phyloP scores from a whole-genome alignment of 2,329 filamentous ascomycete species.

The Colletotrichum acutatum region DNA sequence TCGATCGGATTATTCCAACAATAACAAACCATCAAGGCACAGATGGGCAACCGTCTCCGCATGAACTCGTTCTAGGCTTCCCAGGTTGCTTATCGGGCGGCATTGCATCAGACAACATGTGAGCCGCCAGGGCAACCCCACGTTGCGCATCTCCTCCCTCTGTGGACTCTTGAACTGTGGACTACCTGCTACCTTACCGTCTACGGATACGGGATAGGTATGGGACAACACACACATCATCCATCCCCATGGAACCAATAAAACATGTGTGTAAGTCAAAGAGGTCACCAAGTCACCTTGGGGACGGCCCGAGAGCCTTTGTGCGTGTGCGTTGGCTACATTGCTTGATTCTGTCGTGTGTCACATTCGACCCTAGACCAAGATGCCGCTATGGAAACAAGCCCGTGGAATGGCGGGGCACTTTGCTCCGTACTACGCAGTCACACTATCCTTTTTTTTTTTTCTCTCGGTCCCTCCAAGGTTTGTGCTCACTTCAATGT shows the following conservation, averaged over 20 bases:
- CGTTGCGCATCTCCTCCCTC: constrained; percentile 4
- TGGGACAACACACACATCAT: not conserved
- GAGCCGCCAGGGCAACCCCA: constrained; percentile 29
- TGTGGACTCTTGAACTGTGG: not conserved
- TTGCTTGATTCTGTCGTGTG: constrained; percentile 16
- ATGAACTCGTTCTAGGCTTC: constrained; percentile 5
- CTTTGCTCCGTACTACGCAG: not conserved
- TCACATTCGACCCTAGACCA: not conserved
- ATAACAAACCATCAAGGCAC: constrained; percentile 16
- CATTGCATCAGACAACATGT: constrained; percentile 6
- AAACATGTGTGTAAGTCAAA: not conserved
- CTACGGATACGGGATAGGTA: not conserved
- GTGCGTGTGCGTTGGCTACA: constrained; percentile 27
- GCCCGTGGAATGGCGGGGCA: constrained; percentile 17
- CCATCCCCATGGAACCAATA: not conserved
- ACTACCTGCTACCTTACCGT: too few species aligned
- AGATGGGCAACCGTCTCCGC: not conserved
- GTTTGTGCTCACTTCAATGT: not conserved
- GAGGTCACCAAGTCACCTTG: constrained; percentile 1
- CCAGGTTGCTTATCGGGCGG: constrained; percentile 3
- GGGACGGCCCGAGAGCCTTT: constrained; percentile 14
- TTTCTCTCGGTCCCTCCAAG: not conserved
- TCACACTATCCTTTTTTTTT: not conserved
- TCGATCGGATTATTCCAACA: not conserved
- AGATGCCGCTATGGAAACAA: constrained; percentile 22